A percentile compares a stretch with the other conserved stretches of the same genome.
These are phyloP conservation scores for Rubroboletus satanas DNA, from an alignment of 768 basidiomycete species.

Conservation along the genomic window DNA sequence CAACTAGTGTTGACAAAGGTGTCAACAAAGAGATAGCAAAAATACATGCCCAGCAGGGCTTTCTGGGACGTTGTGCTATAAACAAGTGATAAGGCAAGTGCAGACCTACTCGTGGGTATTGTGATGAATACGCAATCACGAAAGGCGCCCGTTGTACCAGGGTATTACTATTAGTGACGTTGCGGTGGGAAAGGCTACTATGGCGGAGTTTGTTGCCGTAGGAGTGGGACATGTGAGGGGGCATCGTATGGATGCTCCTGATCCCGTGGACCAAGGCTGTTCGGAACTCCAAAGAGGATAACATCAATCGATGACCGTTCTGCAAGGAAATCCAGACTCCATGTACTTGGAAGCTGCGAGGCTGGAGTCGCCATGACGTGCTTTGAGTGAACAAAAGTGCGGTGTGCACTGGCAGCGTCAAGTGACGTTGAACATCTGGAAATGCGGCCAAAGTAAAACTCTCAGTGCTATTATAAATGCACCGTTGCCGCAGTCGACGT, in stretches of 20 bases:
- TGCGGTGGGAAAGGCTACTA: neutral
- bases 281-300: neutral
- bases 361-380: neutral
- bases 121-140: neutral
- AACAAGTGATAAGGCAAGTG: slow-evolving; percentile 2
- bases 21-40: slow-evolving; percentile 16
- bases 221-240: too few species aligned
- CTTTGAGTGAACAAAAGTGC: neutral
- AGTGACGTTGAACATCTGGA: neutral
- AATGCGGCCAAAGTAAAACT: neutral
- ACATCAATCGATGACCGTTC: neutral
- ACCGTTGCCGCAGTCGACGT: neutral
- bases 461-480: neutral
- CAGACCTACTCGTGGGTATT: neutral
- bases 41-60: slow-evolving; percentile 10
- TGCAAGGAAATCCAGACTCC: neutral
- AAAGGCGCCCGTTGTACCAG: neutral
- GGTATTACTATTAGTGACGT: neutral
- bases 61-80: neutral
- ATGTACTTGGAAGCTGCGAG: neutral
- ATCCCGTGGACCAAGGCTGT: neutral
- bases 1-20: neutral
- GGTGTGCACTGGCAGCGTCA: neutral
- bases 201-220: neutral
- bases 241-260: neutral